Evolutionary conservation across 2,329 filamentous ascomycete species (phyloP).

Genomic region (Myrmaecium sp.): DNA sequence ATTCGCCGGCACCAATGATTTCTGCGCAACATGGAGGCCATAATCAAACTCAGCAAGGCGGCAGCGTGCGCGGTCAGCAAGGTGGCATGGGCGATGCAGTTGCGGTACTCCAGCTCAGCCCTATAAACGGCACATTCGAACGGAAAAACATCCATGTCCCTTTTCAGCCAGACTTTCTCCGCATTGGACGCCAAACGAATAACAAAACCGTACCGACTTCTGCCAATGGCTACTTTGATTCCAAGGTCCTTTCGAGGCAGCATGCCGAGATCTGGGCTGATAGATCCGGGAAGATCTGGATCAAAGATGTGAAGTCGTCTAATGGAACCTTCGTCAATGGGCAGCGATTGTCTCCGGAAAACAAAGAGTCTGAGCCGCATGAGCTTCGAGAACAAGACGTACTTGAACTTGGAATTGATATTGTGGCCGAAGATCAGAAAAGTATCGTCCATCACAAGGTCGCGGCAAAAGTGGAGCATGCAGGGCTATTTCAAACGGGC

Average conservation of each 20-base stretch:
- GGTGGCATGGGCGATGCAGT: constrained; percentile 40
- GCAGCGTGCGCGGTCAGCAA: constrained; percentile 26
- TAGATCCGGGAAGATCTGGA: constrained; percentile 75
- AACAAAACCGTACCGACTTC: constrained; percentile 86
- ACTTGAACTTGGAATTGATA: constrained; percentile 90
- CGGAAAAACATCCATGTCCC: constrained; percentile 91
- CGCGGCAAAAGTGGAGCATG: constrained; percentile 88
- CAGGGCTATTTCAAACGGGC: too few relatives aligned
- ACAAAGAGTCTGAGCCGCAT: constrained; percentile 88
- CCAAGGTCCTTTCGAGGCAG: constrained; percentile 88
- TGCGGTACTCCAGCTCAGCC: constrained; percentile 70
- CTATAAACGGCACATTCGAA: constrained; percentile 92
- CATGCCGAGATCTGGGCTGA: constrained; percentile 94
- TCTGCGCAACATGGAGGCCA: constrained; percentile 55
- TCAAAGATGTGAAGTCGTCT: constrained; percentile 93
- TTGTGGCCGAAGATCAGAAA: constrained; percentile 96
- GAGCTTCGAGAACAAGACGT: constrained; percentile 84
- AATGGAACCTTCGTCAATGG: constrained; percentile 98
- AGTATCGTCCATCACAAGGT: constrained; percentile 98
- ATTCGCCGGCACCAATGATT: constrained; percentile 43
- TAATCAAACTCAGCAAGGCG: constrained; percentile 41
- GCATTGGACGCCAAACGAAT: constrained; percentile 93
- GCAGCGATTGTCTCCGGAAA: constrained; percentile 75
- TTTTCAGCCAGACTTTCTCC: constrained; percentile 80
- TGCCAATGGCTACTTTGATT: constrained; percentile 91